Evolutionary conservation across 345 rosid genomes (phyloP).

Genomic region (Iberis pinnata): DNA sequence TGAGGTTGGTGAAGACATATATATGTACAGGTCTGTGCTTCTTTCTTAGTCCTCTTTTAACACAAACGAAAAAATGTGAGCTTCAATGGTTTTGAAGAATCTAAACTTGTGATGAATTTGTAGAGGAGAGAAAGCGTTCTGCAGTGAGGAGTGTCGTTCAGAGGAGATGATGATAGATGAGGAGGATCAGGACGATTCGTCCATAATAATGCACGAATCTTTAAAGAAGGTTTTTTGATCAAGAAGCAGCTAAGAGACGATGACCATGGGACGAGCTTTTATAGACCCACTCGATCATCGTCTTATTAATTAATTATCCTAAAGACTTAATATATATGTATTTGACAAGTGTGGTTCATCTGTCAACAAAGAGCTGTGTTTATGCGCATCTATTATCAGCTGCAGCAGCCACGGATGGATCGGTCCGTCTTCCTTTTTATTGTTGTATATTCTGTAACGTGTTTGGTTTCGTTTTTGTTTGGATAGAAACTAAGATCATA

Average conservation of each 20-base stretch:
- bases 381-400: constrained; percentile 56
- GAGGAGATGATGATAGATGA: constrained; percentile 59
- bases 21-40: constrained; percentile 64
- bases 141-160: constrained; percentile 59
- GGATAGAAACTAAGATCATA: constrained; percentile 3
- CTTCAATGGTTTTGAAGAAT: not conserved
- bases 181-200: constrained; percentile 34
- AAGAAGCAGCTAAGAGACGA: constrained; percentile 19
- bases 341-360: constrained; percentile 41
- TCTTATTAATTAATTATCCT: constrained; percentile 12
- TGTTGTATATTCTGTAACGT: constrained; percentile 26
- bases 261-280: constrained; percentile 31
- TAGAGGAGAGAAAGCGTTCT: constrained; percentile 66
- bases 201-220: constrained; percentile 14
- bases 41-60: not conserved
- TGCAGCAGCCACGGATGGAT: constrained; percentile 32
- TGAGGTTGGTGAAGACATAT: constrained; percentile 60
- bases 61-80: not conserved
- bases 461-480: not conserved
- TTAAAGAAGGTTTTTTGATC: constrained; percentile 25
- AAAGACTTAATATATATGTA: constrained; percentile 25
- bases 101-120: constrained; percentile 13
- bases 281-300: constrained; percentile 28
- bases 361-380: constrained; percentile 58
- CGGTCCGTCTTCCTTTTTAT: not conserved